Percentiles rank a stretch among this genome's conserved stretches.
Evolutionary conservation across 352 stramenopile genomes (phyloP).

Genomic region (Pythium biforme): DNA sequence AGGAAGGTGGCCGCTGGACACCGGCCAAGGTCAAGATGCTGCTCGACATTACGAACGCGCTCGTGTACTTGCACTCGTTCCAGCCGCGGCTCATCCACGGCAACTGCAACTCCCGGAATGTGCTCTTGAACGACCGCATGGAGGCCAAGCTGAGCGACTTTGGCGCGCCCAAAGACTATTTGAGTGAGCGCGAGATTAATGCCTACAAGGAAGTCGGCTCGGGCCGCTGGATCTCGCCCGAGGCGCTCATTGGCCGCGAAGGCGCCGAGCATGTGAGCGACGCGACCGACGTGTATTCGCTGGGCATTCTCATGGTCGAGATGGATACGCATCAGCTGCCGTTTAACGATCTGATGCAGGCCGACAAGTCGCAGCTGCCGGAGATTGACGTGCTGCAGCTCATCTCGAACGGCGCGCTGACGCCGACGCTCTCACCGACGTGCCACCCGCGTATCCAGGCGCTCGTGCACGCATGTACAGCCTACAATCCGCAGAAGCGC

Average conservation of each 20-base stretch:
- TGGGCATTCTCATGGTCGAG: slow-evolving; percentile 69
- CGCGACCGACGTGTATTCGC: slow-evolving; percentile 63
- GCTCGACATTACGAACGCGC: slow-evolving; percentile 55
- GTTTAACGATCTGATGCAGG: slow-evolving; percentile 69
- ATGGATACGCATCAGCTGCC: slow-evolving; percentile 70
- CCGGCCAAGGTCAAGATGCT: slow-evolving; percentile 61
- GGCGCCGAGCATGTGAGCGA: slow-evolving; percentile 35
- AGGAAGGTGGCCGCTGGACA: slow-evolving; percentile 48
- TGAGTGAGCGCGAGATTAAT: slow-evolving; percentile 60
- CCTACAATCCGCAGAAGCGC: slow-evolving; percentile 33
- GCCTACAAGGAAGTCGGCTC: slow-evolving; percentile 68
- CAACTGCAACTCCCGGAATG: slow-evolving; percentile 69
- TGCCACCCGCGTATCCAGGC: slow-evolving; percentile 52
- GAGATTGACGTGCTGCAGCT: slow-evolving; percentile 65
- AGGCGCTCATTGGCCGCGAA: slow-evolving; percentile 58
- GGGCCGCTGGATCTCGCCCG: slow-evolving; percentile 66
- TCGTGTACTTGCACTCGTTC: slow-evolving; percentile 70
- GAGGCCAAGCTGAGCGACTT: slow-evolving; percentile 72
- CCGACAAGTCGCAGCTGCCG: slow-evolving; percentile 46
- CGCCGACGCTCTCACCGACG: slow-evolving; percentile 45
- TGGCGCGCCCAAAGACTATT: slow-evolving; percentile 45
- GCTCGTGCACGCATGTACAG: slow-evolving; percentile 38
- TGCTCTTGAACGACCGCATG: slow-evolving; percentile 53
- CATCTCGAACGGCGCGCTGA: slow-evolving; percentile 61
- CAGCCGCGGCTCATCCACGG: slow-evolving; percentile 52